A percentile compares a stretch with the other conserved stretches of the same genome.
These are phyloP conservation scores for Myxozyma nipponensis DNA, from an alignment of 805 yeast species.

Conservation along the genomic window DNA sequence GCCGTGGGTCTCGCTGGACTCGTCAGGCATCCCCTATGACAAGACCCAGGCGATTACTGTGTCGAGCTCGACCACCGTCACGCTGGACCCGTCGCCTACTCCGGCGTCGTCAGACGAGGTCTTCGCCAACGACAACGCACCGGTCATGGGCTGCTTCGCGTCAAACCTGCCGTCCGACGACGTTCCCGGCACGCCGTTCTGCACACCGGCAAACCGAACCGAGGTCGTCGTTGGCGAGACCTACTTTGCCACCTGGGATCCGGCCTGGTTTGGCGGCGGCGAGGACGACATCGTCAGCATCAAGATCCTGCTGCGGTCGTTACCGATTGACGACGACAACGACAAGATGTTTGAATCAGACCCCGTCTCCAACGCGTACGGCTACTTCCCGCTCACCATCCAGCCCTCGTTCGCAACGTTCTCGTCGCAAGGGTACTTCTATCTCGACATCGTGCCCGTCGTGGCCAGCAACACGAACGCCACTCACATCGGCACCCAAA, in stretches of 20 bases:
- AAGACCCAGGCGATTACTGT: slow-evolving; percentile 3
- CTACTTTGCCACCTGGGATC: slow-evolving; percentile 50
- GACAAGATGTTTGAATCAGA: slow-evolving; percentile 38
- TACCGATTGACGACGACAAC: slow-evolving; percentile 36
- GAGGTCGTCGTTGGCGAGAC: slow-evolving; percentile 48
- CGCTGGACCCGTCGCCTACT: slow-evolving; percentile 1
- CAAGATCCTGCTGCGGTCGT: slow-evolving; percentile 38
- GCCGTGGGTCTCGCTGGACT: slow-evolving; percentile 45
- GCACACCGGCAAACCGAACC: slow-evolving; percentile 42
- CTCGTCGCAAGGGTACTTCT: slow-evolving; percentile 37
- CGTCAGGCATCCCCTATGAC: slow-evolving; percentile 44
- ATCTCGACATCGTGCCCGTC: slow-evolving; percentile 41
- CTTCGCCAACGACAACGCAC: slow-evolving; percentile 2
- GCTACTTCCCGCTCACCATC: slow-evolving; percentile 41
- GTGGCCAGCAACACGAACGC: slow-evolving; percentile 39
- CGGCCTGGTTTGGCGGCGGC: slow-evolving; percentile 42
- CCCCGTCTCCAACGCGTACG: slow-evolving; percentile 40
- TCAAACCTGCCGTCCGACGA: slow-evolving; percentile 15
- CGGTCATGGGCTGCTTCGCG: slow-evolving; percentile 19
- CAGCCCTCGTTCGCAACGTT: slow-evolving; percentile 16
- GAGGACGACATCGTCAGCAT: slow-evolving; percentile 37
- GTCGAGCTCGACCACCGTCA: neutral
- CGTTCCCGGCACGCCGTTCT: slow-evolving; percentile 40
- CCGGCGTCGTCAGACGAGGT: neutral
- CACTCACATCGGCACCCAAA: slow-evolving; percentile 39